Conservation (phyloP, 768 basidiomycete genomes). For the Russula virescens region DNA sequence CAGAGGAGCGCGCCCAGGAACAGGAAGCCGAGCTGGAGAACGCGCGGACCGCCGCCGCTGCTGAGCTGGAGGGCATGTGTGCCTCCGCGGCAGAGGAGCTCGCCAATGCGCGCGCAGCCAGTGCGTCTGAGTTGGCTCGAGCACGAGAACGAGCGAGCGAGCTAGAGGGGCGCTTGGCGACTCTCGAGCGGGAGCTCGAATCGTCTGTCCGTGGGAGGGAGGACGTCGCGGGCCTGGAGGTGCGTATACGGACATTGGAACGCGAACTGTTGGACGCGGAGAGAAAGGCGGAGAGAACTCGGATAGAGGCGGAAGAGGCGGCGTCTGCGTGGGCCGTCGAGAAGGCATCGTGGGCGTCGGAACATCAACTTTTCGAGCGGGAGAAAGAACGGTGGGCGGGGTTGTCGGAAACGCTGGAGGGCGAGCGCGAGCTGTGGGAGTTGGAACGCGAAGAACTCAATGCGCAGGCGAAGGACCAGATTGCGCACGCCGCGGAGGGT, state of each 20-base stretch:
- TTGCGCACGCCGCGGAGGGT: slow-evolving; percentile 45
- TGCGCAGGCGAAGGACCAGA: slow-evolving; percentile 42
- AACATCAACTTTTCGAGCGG: slow-evolving; percentile 37
- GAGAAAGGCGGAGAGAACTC: background rate
- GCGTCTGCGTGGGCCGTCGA: slow-evolving; percentile 4
- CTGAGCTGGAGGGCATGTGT: slow-evolving; percentile 49
- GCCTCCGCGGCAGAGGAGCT: slow-evolving; percentile 33
- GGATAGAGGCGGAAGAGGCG: slow-evolving; percentile 6
- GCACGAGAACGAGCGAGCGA: slow-evolving; percentile 26
- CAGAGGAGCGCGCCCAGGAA: slow-evolving; percentile 48
- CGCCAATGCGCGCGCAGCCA: background rate
- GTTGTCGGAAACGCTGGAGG: slow-evolving; percentile 47
- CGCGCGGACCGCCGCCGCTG: slow-evolving; percentile 35
- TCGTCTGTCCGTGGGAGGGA: slow-evolving; percentile 46
- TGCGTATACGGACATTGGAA: slow-evolving; percentile 14
- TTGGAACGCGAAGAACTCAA: slow-evolving; percentile 45
- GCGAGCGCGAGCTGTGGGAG: slow-evolving; percentile 44
- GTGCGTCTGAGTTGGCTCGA: slow-evolving; percentile 1
- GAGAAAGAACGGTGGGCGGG: slow-evolving; percentile 38
- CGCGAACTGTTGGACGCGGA: background rate
- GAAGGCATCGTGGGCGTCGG: slow-evolving; percentile 34
- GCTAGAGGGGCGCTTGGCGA: slow-evolving; percentile 32
- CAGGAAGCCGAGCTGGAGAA: slow-evolving; percentile 54
- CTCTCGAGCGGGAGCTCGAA: slow-evolving; percentile 44
- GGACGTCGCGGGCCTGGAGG: background rate